Percentiles rank a stretch among this genome's conserved stretches.
These are phyloP conservation scores for Choiromyces venosus DNA, from an alignment of 495 filamentous ascomycete species.

Conservation along the genomic window DNA sequence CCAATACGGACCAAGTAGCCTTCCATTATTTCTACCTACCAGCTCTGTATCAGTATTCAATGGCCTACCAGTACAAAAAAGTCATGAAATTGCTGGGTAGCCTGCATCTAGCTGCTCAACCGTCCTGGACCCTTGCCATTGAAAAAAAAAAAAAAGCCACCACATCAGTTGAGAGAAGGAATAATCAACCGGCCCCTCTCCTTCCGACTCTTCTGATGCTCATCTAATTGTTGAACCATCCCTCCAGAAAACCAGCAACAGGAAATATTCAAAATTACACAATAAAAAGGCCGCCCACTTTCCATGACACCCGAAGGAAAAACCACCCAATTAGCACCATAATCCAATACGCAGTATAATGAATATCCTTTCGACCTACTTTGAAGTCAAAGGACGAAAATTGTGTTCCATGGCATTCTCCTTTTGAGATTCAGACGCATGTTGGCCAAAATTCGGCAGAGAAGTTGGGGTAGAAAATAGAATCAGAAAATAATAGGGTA, in stretches of 20 bases:
- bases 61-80: not conserved
- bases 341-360: slow-evolving; percentile 2
- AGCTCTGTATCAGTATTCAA: not conserved
- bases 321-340: not conserved
- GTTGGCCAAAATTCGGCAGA: not conserved
- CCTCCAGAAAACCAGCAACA: not conserved
- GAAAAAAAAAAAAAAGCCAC: not conserved
- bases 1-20: not conserved
- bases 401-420: not conserved
- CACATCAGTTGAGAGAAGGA: not conserved
- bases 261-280: not conserved
- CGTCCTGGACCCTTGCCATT: not conserved
- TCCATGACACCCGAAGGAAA: not conserved
- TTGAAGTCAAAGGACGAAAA: not conserved
- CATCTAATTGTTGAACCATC: not conserved
- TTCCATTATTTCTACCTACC: not conserved
- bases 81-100: not conserved
- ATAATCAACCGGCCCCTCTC: not conserved
- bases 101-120: not conserved
- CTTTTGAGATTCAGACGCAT: not conserved
- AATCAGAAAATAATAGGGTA: not conserved
- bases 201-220: not conserved
- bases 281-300: not conserved
- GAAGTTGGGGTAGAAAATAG: not conserved
- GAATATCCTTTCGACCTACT: not conserved